Percentiles rank a stretch among this genome's conserved stretches.
These are phyloP conservation scores for Musa beccarii DNA, from an alignment of 176 grass and related monocot species.

Conservation along the genomic window DNA sequence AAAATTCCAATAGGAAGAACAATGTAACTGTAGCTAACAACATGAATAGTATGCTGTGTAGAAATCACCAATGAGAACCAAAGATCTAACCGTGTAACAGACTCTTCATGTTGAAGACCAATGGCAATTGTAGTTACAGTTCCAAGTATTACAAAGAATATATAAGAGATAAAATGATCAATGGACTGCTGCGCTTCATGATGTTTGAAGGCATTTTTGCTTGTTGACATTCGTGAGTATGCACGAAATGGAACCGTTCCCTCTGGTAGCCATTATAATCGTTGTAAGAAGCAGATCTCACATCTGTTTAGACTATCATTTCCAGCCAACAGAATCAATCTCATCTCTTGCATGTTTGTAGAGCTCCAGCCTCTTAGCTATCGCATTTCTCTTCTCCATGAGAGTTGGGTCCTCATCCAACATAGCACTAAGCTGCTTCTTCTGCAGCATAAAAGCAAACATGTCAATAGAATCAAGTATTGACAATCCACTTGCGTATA, in stretches of 20 bases:
- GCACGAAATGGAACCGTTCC: not conserved
- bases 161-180: no score
- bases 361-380: conserved; percentile 90
- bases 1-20: no score
- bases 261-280: not conserved
- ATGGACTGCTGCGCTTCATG: not conserved
- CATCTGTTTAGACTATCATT: conserved; percentile 39
- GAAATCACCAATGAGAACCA: no score
- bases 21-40: no score
- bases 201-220: not conserved
- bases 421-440: conserved; percentile 95
- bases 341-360: conserved; percentile 91
- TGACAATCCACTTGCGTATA: no score
- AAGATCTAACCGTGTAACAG: no score
- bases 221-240: not conserved
- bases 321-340: conserved; percentile 93
- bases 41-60: no score
- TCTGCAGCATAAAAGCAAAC: conserved; percentile 37
- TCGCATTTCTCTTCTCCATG: conserved; percentile 93
- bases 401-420: conserved; percentile 88
- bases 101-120: no score
- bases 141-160: no score
- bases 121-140: no score
- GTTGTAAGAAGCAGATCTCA: not conserved
- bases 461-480: not conserved